Base-by-base conservation (phyloP, 495 filamentous ascomycete species). In the Tetracladium setigerum region DNA sequence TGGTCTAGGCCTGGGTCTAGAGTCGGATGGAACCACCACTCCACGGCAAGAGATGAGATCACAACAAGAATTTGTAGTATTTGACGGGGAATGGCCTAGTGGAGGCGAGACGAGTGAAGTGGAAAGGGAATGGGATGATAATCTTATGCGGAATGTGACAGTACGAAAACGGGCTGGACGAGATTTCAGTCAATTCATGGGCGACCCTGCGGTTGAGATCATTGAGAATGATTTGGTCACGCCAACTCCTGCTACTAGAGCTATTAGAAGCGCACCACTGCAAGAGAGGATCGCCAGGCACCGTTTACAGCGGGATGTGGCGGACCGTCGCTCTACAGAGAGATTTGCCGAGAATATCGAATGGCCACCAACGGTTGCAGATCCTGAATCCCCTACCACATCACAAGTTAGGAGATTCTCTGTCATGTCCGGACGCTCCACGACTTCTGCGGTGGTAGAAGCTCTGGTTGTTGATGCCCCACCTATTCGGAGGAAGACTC, bases 361-460 rank as follows among this genome's bases (percentile, higher is more conserved):
- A 32, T 50, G 47, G 53, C 32, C 44, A n/a, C 15, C 52, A 15
- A 14, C 43, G 12, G 24, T 43, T 12, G 22, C 34, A 44, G 43
- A 48, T 68, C 67, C 30, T 58, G 67, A 51, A 67, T 70, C 16
- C 67, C 71, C 47, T 68, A 57, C 38, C 70, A 59, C 57, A 65
- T 61, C 49, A 16, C 67, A 75, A 35, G 60, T 72, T 5, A 69
- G 67, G 45, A 65, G 74, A 31, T 73, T 77, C 30, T 90, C 86
- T 15, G 70, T 67, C 13, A 70, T 81, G 49, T 88, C 86, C 10
- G 70, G 65, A 16, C 70, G 60, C 41, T 77, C 74, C 40, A 74
- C 71, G 6, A 71, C 74, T 8, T 87, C 85, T 4, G 87, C 84
- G 0, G 63, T 80, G 4, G 74, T 89, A 13, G 83, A 85, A 63